A percentile compares a stretch with the other conserved stretches of the same genome.
Conservation (phyloP, 352 stramenopile genomes). For the Phytopythium helicoides region DNA sequence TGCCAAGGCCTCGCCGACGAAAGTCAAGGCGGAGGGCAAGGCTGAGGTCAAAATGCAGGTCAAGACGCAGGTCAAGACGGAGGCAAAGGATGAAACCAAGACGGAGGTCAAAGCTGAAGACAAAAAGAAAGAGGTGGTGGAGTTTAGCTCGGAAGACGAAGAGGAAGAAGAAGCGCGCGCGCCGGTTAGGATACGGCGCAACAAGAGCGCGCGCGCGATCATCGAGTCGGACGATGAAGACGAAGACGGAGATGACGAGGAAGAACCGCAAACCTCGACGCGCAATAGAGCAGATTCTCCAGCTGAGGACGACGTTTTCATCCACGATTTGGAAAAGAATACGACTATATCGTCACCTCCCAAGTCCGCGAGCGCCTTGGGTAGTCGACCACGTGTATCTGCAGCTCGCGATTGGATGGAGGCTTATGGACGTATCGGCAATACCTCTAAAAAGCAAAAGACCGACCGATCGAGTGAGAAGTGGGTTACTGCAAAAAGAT, state of each 20-base stretch:
- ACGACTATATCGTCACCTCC: constrained; percentile 1
- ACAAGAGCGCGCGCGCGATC: constrained; percentile 57
- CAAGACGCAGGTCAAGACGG: no score
- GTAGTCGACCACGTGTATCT: constrained; percentile 10
- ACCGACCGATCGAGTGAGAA: neutral
- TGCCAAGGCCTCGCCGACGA: neutral
- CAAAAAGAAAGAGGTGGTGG: constrained; percentile 26
- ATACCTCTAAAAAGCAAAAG: constrained; percentile 23
- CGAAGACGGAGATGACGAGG: constrained; percentile 19
- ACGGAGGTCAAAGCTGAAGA: no score
- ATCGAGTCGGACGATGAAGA: constrained; percentile 59
- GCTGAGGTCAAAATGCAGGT: no score
- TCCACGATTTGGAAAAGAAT: constrained; percentile 11
- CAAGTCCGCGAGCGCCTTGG: neutral
- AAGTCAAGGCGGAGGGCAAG: constrained; percentile 15
- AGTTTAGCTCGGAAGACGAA: constrained; percentile 31
- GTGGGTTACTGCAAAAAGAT: constrained; percentile 8
- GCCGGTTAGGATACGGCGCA: constrained; percentile 27
- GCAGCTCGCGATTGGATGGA: constrained; percentile 60
- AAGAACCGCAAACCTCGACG: constrained; percentile 6
- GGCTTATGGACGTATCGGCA: constrained; percentile 30
- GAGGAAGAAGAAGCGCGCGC: constrained; percentile 47
- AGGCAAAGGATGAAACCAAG: neutral
- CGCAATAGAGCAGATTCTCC: constrained; percentile 10
- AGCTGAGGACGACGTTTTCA: constrained; percentile 29